phyloP scores from a whole-genome alignment of 345 rosid species.

The Heritiera littoralis region DNA sequence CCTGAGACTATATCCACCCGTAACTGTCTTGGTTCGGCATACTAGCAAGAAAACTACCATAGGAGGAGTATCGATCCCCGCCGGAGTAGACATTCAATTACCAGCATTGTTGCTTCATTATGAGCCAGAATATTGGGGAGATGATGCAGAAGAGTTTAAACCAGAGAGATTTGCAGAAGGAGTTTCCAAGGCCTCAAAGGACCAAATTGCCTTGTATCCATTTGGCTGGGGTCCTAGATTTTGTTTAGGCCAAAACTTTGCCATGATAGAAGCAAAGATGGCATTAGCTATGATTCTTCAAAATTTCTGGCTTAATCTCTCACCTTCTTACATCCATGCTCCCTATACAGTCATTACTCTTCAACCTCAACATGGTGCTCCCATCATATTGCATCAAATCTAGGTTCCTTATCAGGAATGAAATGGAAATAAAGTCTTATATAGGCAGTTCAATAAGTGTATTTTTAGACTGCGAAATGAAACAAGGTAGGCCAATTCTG shows the following conservation, averaged over 20 bases:
- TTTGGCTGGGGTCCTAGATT: conserved; percentile 55
- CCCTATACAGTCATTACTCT: conserved; percentile 38
- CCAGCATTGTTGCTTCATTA: conserved; percentile 25
- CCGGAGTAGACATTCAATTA: conserved; percentile 16
- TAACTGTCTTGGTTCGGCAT: neutral
- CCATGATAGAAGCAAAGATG: conserved; percentile 47
- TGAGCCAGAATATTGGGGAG: conserved; percentile 33
- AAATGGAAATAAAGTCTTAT: too few relatives aligned
- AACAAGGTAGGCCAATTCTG: too few relatives aligned
- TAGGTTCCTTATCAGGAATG: neutral
- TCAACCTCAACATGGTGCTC: conserved; percentile 51
- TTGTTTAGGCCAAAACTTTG: conserved; percentile 59
- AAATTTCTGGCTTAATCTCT: conserved; percentile 43
- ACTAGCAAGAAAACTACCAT: neutral
- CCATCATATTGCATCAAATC: conserved; percentile 34
- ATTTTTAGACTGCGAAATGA: too few relatives aligned
- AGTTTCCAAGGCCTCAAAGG: conserved; percentile 47
- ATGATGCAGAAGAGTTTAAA: conserved; percentile 34
- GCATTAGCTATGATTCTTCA: conserved; percentile 43
- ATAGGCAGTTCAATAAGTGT: too few relatives aligned
- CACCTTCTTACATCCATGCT: conserved; percentile 52
- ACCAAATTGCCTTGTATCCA: conserved; percentile 45
- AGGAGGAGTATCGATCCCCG: conserved; percentile 24
- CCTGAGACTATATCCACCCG: conserved; percentile 29
- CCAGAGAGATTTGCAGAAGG: conserved; percentile 35